These are phyloP conservation scores for Coemansia sp. DNA, from an alignment of 192 early-diverging fungal genomes.

Conservation along the genomic window DNA sequence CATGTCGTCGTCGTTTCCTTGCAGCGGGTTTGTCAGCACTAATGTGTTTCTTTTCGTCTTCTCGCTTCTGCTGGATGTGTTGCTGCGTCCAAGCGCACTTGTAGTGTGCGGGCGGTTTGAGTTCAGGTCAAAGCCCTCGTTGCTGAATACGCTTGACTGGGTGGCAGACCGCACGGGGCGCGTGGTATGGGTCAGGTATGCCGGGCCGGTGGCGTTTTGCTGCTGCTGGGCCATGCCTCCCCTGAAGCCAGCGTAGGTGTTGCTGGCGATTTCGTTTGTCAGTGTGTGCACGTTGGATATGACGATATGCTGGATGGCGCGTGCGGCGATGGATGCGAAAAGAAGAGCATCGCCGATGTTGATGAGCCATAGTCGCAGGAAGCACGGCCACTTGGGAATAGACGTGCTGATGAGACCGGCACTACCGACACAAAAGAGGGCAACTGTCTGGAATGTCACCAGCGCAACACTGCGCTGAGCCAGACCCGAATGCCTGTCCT, in stretches of 20 bases:
- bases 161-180: conserved; percentile 22
- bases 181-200: conserved; percentile 7
- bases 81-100: neutral
- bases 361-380: conserved; percentile 36
- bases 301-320: conserved; percentile 40
- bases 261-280: conserved; percentile 36
- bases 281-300: conserved; percentile 40
- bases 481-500: conserved; percentile 49
- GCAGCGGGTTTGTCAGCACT: conserved; percentile 11
- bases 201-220: conserved; percentile 12
- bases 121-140: conserved; percentile 25
- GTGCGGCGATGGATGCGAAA: conserved; percentile 27
- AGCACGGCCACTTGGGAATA: conserved; percentile 37
- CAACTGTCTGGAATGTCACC: conserved; percentile 25
- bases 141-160: conserved; percentile 46
- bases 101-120: neutral
- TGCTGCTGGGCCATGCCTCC: conserved; percentile 29
- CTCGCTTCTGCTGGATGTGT: conserved; percentile 3
- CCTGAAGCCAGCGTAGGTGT: conserved; percentile 27
- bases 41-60: conserved; percentile 29
- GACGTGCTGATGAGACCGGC: conserved; percentile 35
- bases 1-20: conserved; percentile 1
- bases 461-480: conserved; percentile 24
- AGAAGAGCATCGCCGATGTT: conserved; percentile 31
- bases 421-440: conserved; percentile 23